Base-by-base conservation (phyloP, 306 rosid species). In the Hippophae tibetana region DNA sequence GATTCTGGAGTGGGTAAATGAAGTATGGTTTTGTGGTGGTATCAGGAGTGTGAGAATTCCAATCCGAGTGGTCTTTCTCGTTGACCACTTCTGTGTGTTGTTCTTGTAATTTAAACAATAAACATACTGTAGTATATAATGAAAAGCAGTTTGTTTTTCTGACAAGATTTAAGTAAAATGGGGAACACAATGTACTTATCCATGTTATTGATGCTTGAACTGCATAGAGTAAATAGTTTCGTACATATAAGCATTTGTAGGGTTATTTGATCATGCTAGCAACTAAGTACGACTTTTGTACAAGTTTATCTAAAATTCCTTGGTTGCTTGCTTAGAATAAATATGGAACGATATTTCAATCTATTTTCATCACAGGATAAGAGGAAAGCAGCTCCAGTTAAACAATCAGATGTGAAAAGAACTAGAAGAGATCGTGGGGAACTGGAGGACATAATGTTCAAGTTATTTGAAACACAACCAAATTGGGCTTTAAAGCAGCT, bases 401-500 rank as follows among this genome's bases (percentile, higher is more conserved):
- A 88, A 74, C 99, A 82, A 69, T 65, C 99, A 7, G 99, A 92
- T 57, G 70, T 87, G 56, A 92, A 92, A 79, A 88, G 99, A 70
- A 92, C 99, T 45, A 82, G 99, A 80, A 85, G 95, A 70, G 96
- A 88, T 57, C 82, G 99, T n/a, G 96, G 95, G 64, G 96, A 92
- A 71, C 79, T 92, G 68, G 95, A 92, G 81, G 96, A 85, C 72
- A 92, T 88, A 59, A 86, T 92, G 96, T 92, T 92, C 86, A 92
- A 92, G 72, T 77, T 92, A 63, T 92, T 92, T 70, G 99, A 88
- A 80, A 92, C 82, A 72, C 99, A 88, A 77, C 95, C 99, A 58
- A 92, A 92, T 56, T 92, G 96, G 99, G 95, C 99, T 54, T 78
- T 92, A 72, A 92, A 88, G 82, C 99, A 92, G 83, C 96, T 92